Base-by-base conservation (phyloP, 78 protist genomes). In the Blattamonas nauphoetae region DNA sequence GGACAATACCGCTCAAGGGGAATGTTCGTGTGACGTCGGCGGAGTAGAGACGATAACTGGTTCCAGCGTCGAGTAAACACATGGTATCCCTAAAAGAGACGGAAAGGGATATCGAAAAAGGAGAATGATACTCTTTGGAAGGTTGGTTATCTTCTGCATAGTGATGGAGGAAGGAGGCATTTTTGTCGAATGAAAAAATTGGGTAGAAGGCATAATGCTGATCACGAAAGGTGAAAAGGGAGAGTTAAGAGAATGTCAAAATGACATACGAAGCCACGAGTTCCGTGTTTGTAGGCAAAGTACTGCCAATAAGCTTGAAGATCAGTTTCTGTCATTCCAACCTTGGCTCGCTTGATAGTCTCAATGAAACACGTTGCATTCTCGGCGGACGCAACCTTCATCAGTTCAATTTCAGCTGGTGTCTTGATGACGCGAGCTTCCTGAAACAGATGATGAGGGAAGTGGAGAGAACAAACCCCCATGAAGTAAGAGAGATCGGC, bases 381-480 rank as follows among this genome's bases (percentile, higher is more conserved):
- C 4, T 33, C 11, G 29, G 29, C 32, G 41, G 83, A n/a, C 32
- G 83, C 33, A 4, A 33, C 41, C 6, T 11, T 6, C 83, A 79
- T 79, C 32, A 79, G 4, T 6, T 6, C 21, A 21, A 79, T 79
- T 21, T 79, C 83, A 38, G 45, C 83, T 4, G 83, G 83, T 6
- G 83, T 79, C 41, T 79, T 79, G 83, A 6, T 33, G 32, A 79
- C 83, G 0, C 45, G 86, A 84, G 86, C 2, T 43, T 1, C 86
- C 63, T 1, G 0, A 2, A 41, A 1, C 32, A 43, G 2, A 82
- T 3, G 38, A 82, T 6, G 11, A 32, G 83, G 5, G 32, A 6
- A 35, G 5, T 80, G 34, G 32, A 80, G 5, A 80, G 29, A 35
- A 6, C 35, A 33, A 32, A 33, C 35, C 34, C 32, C 83, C 11